Percentiles rank a stretch among this genome's conserved stretches.
phyloP scores from a whole-genome alignment of 495 filamentous ascomycete species.

The Penicillium lividum region DNA sequence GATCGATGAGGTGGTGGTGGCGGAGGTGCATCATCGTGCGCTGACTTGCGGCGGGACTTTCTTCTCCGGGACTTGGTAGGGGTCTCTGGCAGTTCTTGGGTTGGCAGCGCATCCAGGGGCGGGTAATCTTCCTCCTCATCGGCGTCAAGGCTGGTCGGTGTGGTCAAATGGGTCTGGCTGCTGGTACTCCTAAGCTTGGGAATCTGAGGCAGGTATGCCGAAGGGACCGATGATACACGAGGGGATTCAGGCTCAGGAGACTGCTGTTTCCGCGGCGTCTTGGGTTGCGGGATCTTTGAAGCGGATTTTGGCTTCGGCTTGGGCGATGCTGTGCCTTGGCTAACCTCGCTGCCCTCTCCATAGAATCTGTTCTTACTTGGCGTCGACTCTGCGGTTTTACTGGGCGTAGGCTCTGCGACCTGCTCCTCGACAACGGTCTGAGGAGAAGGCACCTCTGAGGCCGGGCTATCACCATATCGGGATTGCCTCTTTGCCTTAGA shows the following conservation, averaged over 20 bases:
- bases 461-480: conserved; percentile 42
- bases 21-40: conserved; percentile 43
- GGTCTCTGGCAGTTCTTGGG: conserved; percentile 28
- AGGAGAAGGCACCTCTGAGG: conserved; percentile 29
- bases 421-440: conserved; percentile 15
- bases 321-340: conserved; percentile 11
- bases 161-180: conserved; percentile 39
- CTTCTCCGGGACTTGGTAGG: conserved; percentile 36
- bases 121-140: conserved; percentile 41
- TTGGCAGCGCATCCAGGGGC: conserved; percentile 29
- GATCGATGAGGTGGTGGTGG: conserved; percentile 56
- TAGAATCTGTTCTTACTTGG: conserved; percentile 18
- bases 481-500: conserved; percentile 56
- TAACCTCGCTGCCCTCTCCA: conserved; percentile 20
- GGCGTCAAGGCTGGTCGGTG: conserved; percentile 12
- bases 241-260: conserved; percentile 34
- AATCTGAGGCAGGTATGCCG: conserved; percentile 57
- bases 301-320: conserved; percentile 20
- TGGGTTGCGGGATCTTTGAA: conserved; percentile 31
- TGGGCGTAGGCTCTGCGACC: conserved; percentile 3
- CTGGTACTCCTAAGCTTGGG: conserved; percentile 53
- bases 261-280: conserved; percentile 29
- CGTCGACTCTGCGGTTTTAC: conserved; percentile 4
- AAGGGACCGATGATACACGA: conserved; percentile 59
- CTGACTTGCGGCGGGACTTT: conserved; percentile 34